These are phyloP conservation scores for Saccharomyces hybrid DNA, from an alignment of 1,139 yeast genomes.

Conservation along the genomic window DNA sequence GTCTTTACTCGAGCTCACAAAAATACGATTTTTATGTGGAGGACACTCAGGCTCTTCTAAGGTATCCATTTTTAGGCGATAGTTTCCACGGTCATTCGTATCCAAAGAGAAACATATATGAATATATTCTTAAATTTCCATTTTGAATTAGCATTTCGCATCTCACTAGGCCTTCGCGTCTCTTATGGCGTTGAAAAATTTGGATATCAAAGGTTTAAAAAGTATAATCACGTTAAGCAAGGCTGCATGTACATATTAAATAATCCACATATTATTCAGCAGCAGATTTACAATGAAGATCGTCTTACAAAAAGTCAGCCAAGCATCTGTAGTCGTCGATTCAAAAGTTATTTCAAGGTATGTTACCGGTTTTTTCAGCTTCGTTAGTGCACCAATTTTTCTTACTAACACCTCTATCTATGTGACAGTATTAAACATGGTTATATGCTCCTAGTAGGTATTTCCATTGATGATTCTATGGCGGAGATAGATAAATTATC, in stretches of 20 bases:
- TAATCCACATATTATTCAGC: background rate
- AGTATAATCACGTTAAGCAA: background rate
- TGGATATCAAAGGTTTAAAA: background rate
- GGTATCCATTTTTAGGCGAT: background rate
- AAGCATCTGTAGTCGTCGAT: slow-evolving; percentile 83
- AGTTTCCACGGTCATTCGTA: background rate
- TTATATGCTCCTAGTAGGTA: slow-evolving; percentile 59
- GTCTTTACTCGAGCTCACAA: background rate
- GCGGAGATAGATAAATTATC: slow-evolving; percentile 66
- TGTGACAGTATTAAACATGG: slow-evolving; percentile 45
- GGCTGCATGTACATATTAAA: background rate
- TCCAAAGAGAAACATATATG: background rate
- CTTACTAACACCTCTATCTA: background rate
- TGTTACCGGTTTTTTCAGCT: slow-evolving; percentile 26
- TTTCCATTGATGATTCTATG: slow-evolving; percentile 64
- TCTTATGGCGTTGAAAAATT: background rate
- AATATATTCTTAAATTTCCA: background rate
- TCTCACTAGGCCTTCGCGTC: background rate
- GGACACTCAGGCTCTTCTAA: background rate
- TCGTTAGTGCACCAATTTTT: background rate
- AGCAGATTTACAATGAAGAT: slow-evolving; percentile 52
- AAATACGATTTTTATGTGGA: background rate
- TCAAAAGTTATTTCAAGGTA: slow-evolving; percentile 59
- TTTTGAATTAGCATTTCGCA: background rate
- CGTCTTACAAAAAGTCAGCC: slow-evolving; percentile 79